Evolutionary conservation across 2,329 filamentous ascomycete species (phyloP), one percentile per base, ranked within the genome.

Genomic region (Ramularia endophylla): DNA sequence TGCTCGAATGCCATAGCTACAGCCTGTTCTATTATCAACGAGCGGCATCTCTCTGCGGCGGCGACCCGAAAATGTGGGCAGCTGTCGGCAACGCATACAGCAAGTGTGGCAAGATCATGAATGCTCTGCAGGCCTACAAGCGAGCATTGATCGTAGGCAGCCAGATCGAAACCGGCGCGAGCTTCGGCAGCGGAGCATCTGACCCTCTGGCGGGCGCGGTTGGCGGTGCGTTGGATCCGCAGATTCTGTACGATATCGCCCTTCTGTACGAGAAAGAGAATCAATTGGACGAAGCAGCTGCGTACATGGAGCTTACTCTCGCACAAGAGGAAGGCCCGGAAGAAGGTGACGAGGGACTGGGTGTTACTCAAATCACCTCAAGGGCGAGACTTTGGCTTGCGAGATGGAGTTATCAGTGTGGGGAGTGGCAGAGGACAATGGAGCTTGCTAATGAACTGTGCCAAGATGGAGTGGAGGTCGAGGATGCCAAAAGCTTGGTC

Each of bases 61-160:
- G 90, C 74, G 92, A 98, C 55, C 87, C 89, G 0, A 97, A 97
- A 65, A 94, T 98, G 86, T 98, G 92, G 92, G 85, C 92, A 70
- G 92, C 92, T 0, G 88, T 98, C 4, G 92, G 87, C 8, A 85
- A 85, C 25, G 95, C 90, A 61, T 81, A 94, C 50, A 84, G 90
- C 47, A 90, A 89, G 61, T 94, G 95, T 75, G 83, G 82, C 38
- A 81, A 89, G 40, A 73, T 87, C 37, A 76, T 81, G n/a, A 89
- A 95, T 54, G 90, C 87, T 20, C 95, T 98, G 64, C 92, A 94
- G 58, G 87, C 92, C 0, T 80, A 95, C 55, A 98, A 98, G 62
- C 83, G 92, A 27, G 92, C 92, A 0, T 70, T 98, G 6, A 78
- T 92, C 1, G 88, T 89, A 1, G 88, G 94, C 40, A 87, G 83